A percentile compares a stretch with the other conserved stretches of the same genome.
These are phyloP conservation scores for Sistotremastrum niveocremeum DNA, from an alignment of 768 basidiomycete species.

Conservation along the genomic window DNA sequence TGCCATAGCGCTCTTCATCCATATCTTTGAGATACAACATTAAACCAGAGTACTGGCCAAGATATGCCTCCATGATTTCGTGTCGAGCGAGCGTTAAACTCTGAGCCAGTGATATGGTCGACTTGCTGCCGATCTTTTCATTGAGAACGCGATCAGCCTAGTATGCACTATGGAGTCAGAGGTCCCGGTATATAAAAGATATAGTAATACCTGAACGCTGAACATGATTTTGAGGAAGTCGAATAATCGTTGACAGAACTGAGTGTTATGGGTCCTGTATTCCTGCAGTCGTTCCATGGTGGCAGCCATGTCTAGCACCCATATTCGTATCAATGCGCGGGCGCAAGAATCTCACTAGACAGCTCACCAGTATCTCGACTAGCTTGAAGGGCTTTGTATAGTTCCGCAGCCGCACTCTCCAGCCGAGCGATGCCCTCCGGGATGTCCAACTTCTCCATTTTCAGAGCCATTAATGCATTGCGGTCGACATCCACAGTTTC, in stretches of 20 bases:
- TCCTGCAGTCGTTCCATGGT: slow-evolving; percentile 88
- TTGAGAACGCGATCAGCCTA: slow-evolving; percentile 60
- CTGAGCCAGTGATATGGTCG: neutral
- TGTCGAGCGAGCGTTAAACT: slow-evolving; percentile 38
- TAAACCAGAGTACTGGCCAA: slow-evolving; percentile 80
- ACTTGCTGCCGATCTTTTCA: slow-evolving; percentile 34
- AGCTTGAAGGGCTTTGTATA: slow-evolving; percentile 93
- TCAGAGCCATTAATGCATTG: slow-evolving; percentile 58
- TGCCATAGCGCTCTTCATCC: slow-evolving; percentile 80
- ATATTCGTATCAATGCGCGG: slow-evolving; percentile 4
- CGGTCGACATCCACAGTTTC: slow-evolving; percentile 90
- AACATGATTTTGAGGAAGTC: slow-evolving; percentile 91
- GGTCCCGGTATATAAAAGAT: neutral
- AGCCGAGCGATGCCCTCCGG: slow-evolving; percentile 58
- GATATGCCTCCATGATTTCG: slow-evolving; percentile 61
- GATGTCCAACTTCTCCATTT: slow-evolving; percentile 84
- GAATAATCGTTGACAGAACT: slow-evolving; percentile 85
- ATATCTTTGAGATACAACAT: slow-evolving; percentile 93
- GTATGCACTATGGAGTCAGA: neutral
- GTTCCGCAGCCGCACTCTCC: slow-evolving; percentile 69
- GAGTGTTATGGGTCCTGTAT: slow-evolving; percentile 77
- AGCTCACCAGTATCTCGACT: slow-evolving; percentile 71
- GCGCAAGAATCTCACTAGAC: neutral
- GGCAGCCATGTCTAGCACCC: slow-evolving; percentile 76
- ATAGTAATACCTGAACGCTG: slow-evolving; percentile 58